Base-by-base conservation (phyloP, 2,329 filamentous ascomycete species). In the Pseudogymnoascus sp. region DNA sequence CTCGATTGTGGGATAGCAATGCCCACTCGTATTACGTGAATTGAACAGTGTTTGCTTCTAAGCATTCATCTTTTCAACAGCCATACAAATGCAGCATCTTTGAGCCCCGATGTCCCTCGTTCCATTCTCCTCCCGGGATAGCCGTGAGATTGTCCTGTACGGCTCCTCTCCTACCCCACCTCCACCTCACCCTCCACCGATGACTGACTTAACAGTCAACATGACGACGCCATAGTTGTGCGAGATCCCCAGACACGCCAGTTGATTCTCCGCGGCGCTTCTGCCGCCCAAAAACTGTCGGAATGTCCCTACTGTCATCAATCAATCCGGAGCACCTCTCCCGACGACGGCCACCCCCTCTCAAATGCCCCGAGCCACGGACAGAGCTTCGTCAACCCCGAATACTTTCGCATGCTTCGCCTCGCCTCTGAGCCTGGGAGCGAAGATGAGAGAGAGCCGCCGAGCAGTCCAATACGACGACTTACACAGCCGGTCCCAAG, bases 321-420 rank as follows among this genome's bases (percentile, higher is more conserved):
- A 64, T 69, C 72, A 26, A 67, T 73, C 41, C 70, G 71, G 64
- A 86, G 74, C 73, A 81, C 66, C 16, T 80, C 83, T 41, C 75
- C 81, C 61, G 80, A 84, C 33, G 38, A 21, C 76, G 78, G 33
- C 73, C 78, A 16, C 38, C 65, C 37, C 67, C 71, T 45, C 65
- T 84, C 78, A 71, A 82, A 82, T 61, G 74, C 70, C 43, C 69
- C 75, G 60, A 76, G 77, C 35, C 74, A 35, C 66, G 67, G 74
- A 68, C 82, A 88, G 59, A 83, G 87, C 63, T 97, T 92, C 72
- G 89, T 97, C 68, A 88, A 92, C 70, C 92, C 92, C 2, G 86
- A 92, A 60, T 99, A 99, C 78, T 99, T 99, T 75, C 91, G 91
- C 70, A 92, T 97, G 89, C 86, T 99, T 41, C 89, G 84, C 78